Base-by-base conservation (phyloP, 2,329 filamentous ascomycete species). In the Huntiella moniliformis region DNA sequence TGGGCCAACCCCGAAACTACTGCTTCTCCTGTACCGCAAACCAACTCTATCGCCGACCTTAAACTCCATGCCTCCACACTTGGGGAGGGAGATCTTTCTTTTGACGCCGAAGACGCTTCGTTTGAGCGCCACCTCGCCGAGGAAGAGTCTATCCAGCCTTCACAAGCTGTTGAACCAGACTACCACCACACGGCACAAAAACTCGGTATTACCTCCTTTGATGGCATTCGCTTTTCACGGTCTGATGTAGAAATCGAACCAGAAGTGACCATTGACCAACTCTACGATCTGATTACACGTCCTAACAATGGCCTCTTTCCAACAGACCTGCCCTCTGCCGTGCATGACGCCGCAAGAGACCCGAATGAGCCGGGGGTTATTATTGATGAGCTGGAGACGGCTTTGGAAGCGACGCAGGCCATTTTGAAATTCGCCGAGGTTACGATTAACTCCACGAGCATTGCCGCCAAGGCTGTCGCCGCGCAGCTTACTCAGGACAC, bases 151-250 rank as follows among this genome's bases (percentile, higher is more conserved):
- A 11, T 1, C 5, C 11, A 34, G 13, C 15, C 22, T 18, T 16
- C 17, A 39, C 16, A 39, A 16, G 5, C 22, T 15, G 13, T 4
- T 10, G 33, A 36, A 16, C 33, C 15, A n/a, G 32, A 42, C 13
- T 42, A 42, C 31, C 40, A 42, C 15, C 34, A 31, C 16, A 31
- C 33, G 10, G 40, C 40, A 10, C 33, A 12, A 17, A 42, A 42
- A 17, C 40, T 42, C 15, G 40, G 40, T 34, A 42, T 42, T 32
- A 42, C 40, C 33, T 42, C 40, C 34, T 15, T 32, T 16, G 40
- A 42, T 17, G 40, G 40, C 34, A 42, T 42, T 42, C 40, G 40
- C 40, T 42, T 42, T 34, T 42, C 40, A 10, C 40, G 40, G n/a
- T 42, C 40, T 28, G 40, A 42, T 18, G 40, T 42, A n/a, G 40